phyloP scores from a whole-genome alignment of 2,329 filamentous ascomycete genomes.

The Phialophora macrospora region DNA sequence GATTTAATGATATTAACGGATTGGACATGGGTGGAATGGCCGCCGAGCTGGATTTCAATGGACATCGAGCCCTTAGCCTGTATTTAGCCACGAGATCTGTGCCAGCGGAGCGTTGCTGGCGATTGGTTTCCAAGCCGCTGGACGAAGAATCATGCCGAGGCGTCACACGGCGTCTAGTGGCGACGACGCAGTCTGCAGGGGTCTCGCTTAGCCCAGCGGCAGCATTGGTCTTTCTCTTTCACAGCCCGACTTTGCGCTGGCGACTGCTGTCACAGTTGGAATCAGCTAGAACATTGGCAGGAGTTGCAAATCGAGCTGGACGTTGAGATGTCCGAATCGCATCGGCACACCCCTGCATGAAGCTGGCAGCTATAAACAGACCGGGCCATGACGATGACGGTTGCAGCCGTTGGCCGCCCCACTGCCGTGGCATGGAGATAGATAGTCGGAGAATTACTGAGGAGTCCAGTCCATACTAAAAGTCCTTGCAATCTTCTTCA shows the following conservation, averaged over 20 bases:
- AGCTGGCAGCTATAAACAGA: conserved; percentile 9
- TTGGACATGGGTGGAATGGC: not conserved
- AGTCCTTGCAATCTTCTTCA: conserved; percentile 1
- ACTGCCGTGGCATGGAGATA: not conserved
- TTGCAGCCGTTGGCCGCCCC: conserved; percentile 2
- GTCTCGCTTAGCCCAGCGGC: not conserved
- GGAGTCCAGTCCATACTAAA: conserved; percentile 1
- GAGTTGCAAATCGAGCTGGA: not conserved
- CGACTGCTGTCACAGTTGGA: not conserved
- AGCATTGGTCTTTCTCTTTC: not conserved
- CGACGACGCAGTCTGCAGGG: conserved; percentile 11
- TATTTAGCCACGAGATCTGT: conserved; percentile 3
- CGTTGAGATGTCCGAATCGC: not conserved
- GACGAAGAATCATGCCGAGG: conserved; percentile 9
- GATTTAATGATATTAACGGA: conserved; percentile 2
- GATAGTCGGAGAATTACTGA: not conserved
- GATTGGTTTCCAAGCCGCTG: conserved; percentile 31
- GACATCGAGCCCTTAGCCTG: not conserved
- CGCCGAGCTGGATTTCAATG: not conserved
- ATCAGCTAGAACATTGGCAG: not conserved
- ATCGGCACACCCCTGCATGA: not conserved
- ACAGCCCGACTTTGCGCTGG: not conserved
- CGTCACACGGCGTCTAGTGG: conserved; percentile 8
- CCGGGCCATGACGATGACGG: not conserved
- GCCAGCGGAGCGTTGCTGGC: conserved; percentile 13